Base-by-base conservation (phyloP, 164 flowering plant genomes). In the Aristolochia contorta region DNA sequence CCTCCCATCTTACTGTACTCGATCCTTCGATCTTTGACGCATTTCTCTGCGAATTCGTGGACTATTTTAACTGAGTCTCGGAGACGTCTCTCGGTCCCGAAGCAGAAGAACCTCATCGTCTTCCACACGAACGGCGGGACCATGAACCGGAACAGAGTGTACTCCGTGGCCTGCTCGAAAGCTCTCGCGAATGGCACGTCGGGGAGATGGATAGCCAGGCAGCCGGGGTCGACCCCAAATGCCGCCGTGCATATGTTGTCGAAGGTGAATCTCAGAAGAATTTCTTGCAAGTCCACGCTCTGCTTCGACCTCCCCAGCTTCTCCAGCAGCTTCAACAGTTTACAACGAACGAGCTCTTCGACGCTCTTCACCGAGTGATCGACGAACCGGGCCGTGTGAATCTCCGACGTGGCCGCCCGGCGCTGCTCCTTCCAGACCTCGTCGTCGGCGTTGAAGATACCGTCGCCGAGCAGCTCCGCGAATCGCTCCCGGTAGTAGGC, bases 371-470 rank as follows among this genome's bases (percentile, higher is more conserved):
- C 60, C 0, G 87, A 78, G 69, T 73, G 77, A 13, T 78, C 73
- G 15, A 75, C 59, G 54, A 89, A 84, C 45, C 74, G 67, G 56
- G 47, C 52, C 0, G 86, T 64, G 47, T 81, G 87, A 84, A 89
- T 83, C 77, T 81, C 87, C 0, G 71, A 52, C 15, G 71, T 81
- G 0, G 82, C 86, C 0, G 77, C 58, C 50, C 75, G 67, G 14
- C 96, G 57, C 61, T 87, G 91, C 15, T 63, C 69, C 73, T 72
- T 73, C 96, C 97, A 91, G 13, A 20, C 19, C 3, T 79, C 82
- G 2, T 71, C 82, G 37, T 91, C 97, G 12, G 79, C 84, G 57
- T 84, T 87, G 63, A 91, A 91, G 37, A 91, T 86, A 7, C 96
- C 97, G 45, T 72, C 70, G 0, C 96, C 93, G 12, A 91, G 85